Percentiles rank a stretch among this genome's conserved stretches.
These are phyloP conservation scores for Trichoderma guizhouense DNA, from an alignment of 2,329 filamentous ascomycete genomes.

Conservation along the genomic window DNA sequence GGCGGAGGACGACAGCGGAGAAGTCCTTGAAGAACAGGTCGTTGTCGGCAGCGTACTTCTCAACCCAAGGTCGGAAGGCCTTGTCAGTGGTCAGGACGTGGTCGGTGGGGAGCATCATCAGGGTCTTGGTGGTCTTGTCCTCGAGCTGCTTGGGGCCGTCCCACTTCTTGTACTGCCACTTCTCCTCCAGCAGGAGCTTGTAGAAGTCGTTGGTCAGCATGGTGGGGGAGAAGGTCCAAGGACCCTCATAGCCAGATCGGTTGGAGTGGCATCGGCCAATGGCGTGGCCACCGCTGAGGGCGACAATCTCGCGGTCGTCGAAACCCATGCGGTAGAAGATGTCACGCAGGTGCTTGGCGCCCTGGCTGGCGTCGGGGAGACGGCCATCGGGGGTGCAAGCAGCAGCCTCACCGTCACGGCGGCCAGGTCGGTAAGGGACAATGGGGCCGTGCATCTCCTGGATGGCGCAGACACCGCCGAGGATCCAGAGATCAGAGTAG, in stretches of 20 bases:
- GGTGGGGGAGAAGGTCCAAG: conserved; percentile 90
- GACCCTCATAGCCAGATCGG: conserved; percentile 82
- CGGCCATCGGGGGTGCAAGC: conserved; percentile 94
- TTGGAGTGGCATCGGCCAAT: conserved; percentile 87
- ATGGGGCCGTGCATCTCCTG: conserved; percentile 92
- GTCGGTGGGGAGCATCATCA: conserved; percentile 98
- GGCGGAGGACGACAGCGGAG: conserved; percentile 68
- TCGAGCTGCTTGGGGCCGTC: conserved; percentile 84
- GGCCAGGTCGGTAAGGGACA: conserved; percentile 86
- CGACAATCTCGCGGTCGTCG: conserved; percentile 94
- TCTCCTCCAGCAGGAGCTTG: conserved; percentile 81
- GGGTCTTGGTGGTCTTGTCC: conserved; percentile 77
- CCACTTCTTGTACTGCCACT: conserved; percentile 92
- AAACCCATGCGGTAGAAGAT: conserved; percentile 98
- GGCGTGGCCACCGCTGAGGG: conserved; percentile 79
- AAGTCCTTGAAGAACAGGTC: conserved; percentile 95
- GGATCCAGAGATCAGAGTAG: conserved; percentile 96
- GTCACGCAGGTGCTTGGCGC: conserved; percentile 74
- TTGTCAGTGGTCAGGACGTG: conserved; percentile 86
- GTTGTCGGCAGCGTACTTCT: conserved; percentile 89
- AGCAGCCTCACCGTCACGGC: conserved; percentile 70
- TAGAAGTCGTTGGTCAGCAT: conserved; percentile 94
- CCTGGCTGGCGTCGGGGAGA: conserved; percentile 74
- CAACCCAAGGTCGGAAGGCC: conserved; percentile 73
- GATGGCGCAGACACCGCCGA: conserved; percentile 78